Evolutionary conservation across 148 eudicot genomes (phyloP).

Genomic region (Beta vulgaris): DNA sequence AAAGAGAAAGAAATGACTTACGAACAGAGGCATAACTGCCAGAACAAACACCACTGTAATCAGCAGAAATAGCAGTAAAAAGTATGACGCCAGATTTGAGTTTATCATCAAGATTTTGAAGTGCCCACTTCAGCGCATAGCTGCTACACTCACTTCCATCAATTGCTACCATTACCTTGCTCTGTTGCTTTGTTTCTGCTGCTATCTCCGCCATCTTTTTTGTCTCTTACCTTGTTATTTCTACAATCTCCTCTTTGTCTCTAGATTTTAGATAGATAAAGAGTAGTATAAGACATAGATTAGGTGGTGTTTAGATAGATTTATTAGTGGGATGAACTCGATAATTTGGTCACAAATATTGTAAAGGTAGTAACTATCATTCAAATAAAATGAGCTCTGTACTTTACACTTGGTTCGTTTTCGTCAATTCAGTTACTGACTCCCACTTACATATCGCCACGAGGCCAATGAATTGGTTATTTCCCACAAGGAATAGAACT

Average conservation of each 20-base stretch:
- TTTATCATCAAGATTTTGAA: conserved; percentile 32
- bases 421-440: too few species aligned
- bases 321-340: background rate
- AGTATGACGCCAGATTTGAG: conserved; percentile 35
- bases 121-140: conserved; percentile 53
- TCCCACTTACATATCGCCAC: too few species aligned
- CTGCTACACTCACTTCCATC: conserved; percentile 55
- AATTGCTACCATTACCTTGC: conserved; percentile 53
- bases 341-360: background rate
- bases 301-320: too few species aligned
- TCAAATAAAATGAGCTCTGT: background rate
- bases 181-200: conserved; percentile 20
- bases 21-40: conserved; percentile 50
- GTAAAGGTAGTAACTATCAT: too few species aligned
- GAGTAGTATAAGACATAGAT: too few species aligned
- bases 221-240: too few species aligned
- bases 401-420: background rate
- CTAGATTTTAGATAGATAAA: background rate
- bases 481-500: too few species aligned
- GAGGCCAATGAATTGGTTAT: too few species aligned
- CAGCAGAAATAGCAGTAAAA: conserved; percentile 43
- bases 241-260: too few species aligned
- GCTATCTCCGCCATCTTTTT: background rate
- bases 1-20: conserved; percentile 20
- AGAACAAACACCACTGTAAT: conserved; percentile 42